Evolutionary conservation across 768 basidiomycete species (phyloP).

Genomic region (Dioszegia hungarica): DNA sequence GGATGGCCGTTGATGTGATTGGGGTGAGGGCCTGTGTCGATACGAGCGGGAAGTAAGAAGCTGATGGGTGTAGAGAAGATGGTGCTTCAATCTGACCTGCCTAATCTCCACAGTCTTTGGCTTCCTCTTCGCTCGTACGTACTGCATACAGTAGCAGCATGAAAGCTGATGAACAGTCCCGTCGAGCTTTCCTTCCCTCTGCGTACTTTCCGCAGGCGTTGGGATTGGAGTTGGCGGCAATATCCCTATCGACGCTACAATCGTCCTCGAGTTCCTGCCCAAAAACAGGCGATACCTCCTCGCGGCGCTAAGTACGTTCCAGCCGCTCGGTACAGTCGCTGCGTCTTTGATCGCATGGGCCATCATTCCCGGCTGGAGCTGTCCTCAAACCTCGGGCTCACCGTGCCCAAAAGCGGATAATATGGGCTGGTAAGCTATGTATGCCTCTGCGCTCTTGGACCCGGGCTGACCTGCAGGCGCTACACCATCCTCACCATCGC

Average conservation of each 20-base stretch:
- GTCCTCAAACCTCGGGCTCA: conserved; percentile 45
- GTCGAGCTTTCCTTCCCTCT: conserved; percentile 16
- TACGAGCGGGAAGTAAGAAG: conserved; percentile 7
- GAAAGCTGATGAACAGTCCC: too few species aligned
- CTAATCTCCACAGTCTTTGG: conserved; percentile 49
- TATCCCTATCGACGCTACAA: conserved; percentile 49
- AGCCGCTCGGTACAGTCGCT: conserved; percentile 54
- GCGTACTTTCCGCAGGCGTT: conserved; percentile 11
- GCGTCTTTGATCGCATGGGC: conserved; percentile 57
- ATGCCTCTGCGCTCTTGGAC: too few species aligned
- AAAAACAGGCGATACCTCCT: conserved; percentile 52
- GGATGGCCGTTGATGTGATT: conserved; percentile 47
- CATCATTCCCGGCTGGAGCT: conserved; percentile 58
- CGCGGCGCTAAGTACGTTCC: conserved; percentile 52
- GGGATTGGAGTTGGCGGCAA: conserved; percentile 42
- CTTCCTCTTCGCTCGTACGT: conserved; percentile 26
- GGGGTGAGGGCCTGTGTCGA: too few species aligned
- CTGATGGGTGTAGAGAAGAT: conserved; percentile 12
- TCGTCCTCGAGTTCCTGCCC: conserved; percentile 40
- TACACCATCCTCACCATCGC: conserved; percentile 54
- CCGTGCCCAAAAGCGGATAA: conserved; percentile 55
- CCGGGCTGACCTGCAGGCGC: too few species aligned
- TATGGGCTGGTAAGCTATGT: conserved; percentile 57
- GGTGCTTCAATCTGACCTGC: conserved; percentile 51
- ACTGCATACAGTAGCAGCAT: too few species aligned